Base-by-base conservation (phyloP, 2,329 filamentous ascomycete species). In the Stemphylium vesicarium region DNA sequence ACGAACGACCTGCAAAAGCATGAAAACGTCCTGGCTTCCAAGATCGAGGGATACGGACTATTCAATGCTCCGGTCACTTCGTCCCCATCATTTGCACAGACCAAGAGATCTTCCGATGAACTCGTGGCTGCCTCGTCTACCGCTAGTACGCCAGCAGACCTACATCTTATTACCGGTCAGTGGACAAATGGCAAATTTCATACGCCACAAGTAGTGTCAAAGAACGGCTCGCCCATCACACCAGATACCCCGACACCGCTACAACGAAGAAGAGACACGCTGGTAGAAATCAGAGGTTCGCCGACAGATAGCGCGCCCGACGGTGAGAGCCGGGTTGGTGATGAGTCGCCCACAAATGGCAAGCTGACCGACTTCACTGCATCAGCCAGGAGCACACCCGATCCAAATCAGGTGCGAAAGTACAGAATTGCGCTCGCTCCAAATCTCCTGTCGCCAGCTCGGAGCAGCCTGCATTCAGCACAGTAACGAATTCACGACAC, bases 401-500 rank as follows among this genome's bases (percentile, higher is more conserved):
- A 36, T 11, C 9, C 40, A 29, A 59, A 62, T 16, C 60, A 60
- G 24, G 62, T 73, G 11, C 59, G 67, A 6, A 74, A 65, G 35
- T 73, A 70, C 46, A 73, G 70, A 48, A 71, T 74, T 26, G 69
- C 70, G n/a, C 68, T 74, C 15, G 50, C 67, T 32, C 53, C 64
- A 7, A 66, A 63, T 13, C 55, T 74, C 31, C 57, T 72, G 35
- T 66, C 69, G 18, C 60, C 65, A 9, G 46, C 53, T 22, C 50
- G 47, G 12, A 42, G 4, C 15, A 43, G 45, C 13, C 46, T 49
- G 10, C 41, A 36, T n/a, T 29, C 44, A 13, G 53, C 53, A 26
- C 36, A 18, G 35, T 51, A 32, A 16, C 22, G 22, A 24, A 4
- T 24, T 24, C 22, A 24, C 6, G 22, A 24, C 22, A 4, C 4